phyloP scores from a whole-genome alignment of 768 basidiomycete species.

The Stropharia rugosoannulata region DNA sequence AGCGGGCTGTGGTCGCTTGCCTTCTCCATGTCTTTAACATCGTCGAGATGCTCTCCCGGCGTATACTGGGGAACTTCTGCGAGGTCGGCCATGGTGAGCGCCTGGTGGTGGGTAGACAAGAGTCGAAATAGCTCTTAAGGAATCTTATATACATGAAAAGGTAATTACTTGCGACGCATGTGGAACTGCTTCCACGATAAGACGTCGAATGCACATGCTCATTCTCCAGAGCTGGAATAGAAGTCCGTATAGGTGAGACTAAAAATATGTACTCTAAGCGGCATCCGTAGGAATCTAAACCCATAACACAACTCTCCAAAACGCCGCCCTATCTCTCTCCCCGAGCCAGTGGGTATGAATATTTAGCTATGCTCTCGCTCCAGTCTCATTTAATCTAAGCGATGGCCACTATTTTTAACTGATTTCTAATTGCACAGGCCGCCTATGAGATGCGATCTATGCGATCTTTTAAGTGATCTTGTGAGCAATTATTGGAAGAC shows the following conservation, averaged over 20 bases:
- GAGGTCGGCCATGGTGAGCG: conserved; percentile 21
- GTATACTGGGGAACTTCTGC: conserved; percentile 21
- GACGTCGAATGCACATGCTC: conserved; percentile 20
- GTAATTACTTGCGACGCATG: conserved; percentile 9
- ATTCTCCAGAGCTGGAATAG: neutral
- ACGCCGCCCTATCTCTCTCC: no score
- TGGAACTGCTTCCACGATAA: conserved; percentile 18
- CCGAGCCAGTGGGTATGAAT: no score
- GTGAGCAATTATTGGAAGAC: no score
- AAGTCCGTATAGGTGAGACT: conserved; percentile 5
- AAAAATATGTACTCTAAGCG: conserved; percentile 3
- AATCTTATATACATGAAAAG: conserved; percentile 19
- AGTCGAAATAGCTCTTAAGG: neutral
- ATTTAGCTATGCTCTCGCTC: no score
- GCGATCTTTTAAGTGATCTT: no score
- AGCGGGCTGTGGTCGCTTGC: conserved; percentile 15
- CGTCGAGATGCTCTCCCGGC: conserved; percentile 18
- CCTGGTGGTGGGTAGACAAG: conserved; percentile 13
- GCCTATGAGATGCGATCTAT: no score
- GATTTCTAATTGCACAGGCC: no score
- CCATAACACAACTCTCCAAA: no score
- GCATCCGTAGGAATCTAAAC: no score
- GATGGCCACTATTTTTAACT: no score
- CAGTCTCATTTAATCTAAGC: no score
- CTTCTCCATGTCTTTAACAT: conserved; percentile 27